Evolutionary conservation across 306 rosid species (phyloP), one percentile per base, ranked within the genome.

Genomic region (Prunus padus): DNA sequence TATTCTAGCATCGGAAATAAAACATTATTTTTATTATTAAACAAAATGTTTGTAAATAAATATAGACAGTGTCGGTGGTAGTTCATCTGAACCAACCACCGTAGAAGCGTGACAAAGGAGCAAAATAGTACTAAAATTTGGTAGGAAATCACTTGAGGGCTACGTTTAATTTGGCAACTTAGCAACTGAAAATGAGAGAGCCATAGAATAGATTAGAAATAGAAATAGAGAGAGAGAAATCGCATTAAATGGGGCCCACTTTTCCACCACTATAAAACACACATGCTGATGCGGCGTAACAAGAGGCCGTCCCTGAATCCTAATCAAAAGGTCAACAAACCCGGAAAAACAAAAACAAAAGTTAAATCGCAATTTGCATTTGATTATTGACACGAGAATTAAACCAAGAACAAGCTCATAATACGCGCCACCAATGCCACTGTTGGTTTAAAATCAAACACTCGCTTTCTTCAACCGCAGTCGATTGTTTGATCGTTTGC

Each of bases 391-490:
- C 42, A 23, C 40, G 33, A 31, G 14, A 63, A 64, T 64, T 18
- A 18, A 33, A 37, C 5, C 15, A 56, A 23, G 30, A 52, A 66
- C 73, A 37, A 26, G 78, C 10, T 63, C 72, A 51, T 23, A 15
- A 44, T 56, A 60, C 74, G 20, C 60, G 67, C 67, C 61, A 49
- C 50, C 46, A 61, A 74, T 61, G 76, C 76, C 71, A 3, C 42
- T 9, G 67, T 63, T 42, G 25, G 40, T 66, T 66, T 42, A 20
- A 40, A 66, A 42, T 40, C 45, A 50, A 8, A 15, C 12, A 12
- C 40, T 31, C 30, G 30, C 4, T 18, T 15, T 67, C 40, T 2
- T 3, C 5, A 51, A 18, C 56, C 25, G 22, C 13, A 28, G 16
- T 44, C 40, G 12, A 15, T 5, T 51, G 37, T 9, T n/a, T 56